Evolutionary conservation across 257 asterid genomes (phyloP), one percentile per base, ranked within the genome.

Genomic region (Eustoma russellianum): DNA sequence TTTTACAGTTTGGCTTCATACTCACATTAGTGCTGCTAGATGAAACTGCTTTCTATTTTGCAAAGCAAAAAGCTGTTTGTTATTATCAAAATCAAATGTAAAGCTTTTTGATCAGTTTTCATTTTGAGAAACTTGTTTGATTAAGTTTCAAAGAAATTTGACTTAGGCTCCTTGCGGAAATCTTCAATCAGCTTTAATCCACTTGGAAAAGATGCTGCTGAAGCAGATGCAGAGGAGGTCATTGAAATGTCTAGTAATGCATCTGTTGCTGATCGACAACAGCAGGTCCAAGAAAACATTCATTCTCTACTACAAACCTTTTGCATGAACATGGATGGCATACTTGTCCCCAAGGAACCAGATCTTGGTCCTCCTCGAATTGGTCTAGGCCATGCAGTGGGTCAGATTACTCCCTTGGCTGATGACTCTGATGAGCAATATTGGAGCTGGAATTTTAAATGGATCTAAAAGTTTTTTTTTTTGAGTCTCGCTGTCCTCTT

Each of bases 231-330:
- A 10, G 94, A 91, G 16, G 93, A 82, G 79, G 84, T 91, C 41
- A 84, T 91, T 60, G 80, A 79, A 64, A 62, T 87, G 86, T 94
- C 90, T 50, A 74, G 70, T 54, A 74, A 76, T 46, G 90, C 95
- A 52, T 72, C 94, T 45, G 64, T 76, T 40, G 67, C 43, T 19
- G 95, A 91, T 64, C 97, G 84, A 61, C 88, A 87, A 69, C 77
- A 73, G 70, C 92, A 75, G 63, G 97, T 91, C 67, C 95, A 91
- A 65, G 96, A 91, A 66, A 87, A 91, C 70, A 75, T 91, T 47
- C 98, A 87, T 56, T 68, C 62, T 46, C 97, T 84, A 71, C 60
- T 84, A 43, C 52, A 56, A 56, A 67, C 57, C 46, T 75, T 84
- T 62, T 78, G 84, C 73, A 48, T 51, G 6, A 52, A 70, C 64